A percentile compares a stretch with the other conserved stretches of the same genome.
These are phyloP conservation scores for Fusarium chlamydosporum DNA, from an alignment of 2,329 filamentous ascomycete species.

Conservation along the genomic window DNA sequence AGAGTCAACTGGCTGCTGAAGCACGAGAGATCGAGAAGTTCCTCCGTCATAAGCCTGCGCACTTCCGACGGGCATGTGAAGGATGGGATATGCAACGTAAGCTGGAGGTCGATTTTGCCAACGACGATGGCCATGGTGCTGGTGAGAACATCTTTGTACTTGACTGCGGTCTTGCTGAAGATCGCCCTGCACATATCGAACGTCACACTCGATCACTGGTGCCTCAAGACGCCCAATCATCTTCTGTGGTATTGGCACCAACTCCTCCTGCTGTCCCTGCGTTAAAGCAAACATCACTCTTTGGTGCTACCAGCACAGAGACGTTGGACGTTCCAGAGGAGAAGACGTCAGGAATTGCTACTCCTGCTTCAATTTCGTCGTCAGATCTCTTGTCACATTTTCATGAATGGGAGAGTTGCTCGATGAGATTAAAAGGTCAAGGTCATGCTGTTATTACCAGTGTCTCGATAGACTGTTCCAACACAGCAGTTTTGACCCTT, in stretches of 20 bases:
- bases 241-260: slow-evolving; percentile 21
- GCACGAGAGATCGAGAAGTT: slow-evolving; percentile 86
- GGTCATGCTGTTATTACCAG: slow-evolving; percentile 75
- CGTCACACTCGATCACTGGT: slow-evolving; percentile 60
- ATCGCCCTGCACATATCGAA: slow-evolving; percentile 60
- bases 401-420: slow-evolving; percentile 53
- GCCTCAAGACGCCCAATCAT: slow-evolving; percentile 32
- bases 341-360: slow-evolving; percentile 44
- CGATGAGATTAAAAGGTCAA: slow-evolving; percentile 67
- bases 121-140: slow-evolving; percentile 79
- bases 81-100: slow-evolving; percentile 94
- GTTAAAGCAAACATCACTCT: slow-evolving; percentile 49
- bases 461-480: slow-evolving; percentile 80
- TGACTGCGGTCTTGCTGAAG: slow-evolving; percentile 76
- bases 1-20: slow-evolving; percentile 79
- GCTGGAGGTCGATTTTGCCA: slow-evolving; percentile 90
- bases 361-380: slow-evolving; percentile 46
- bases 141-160: slow-evolving; percentile 85
- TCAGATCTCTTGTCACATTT: slow-evolving; percentile 30
- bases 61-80: slow-evolving; percentile 82
- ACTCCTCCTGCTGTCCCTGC: slow-evolving; percentile 15
- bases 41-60: slow-evolving; percentile 77
- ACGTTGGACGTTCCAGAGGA: slow-evolving; percentile 32
- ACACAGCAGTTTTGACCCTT: slow-evolving; percentile 76
- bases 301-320: slow-evolving; percentile 45